A percentile compares a stretch with the other conserved stretches of the same genome.
These are phyloP conservation scores for Tuber brumale DNA, from an alignment of 495 filamentous ascomycete genomes.

Conservation along the genomic window DNA sequence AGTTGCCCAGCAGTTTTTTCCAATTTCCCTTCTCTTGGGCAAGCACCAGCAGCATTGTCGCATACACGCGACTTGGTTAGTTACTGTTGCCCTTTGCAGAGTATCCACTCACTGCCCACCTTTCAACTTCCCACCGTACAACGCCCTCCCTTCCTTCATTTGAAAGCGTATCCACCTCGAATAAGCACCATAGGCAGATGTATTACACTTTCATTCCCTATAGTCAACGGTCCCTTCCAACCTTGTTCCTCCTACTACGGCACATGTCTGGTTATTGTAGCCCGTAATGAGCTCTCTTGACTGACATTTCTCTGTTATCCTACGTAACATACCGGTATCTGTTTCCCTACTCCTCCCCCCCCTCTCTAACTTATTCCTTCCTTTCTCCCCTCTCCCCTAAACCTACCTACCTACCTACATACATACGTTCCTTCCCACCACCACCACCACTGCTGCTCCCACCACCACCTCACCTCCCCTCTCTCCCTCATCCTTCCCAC, in stretches of 20 bases:
- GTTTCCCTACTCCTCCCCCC: constrained; percentile 10
- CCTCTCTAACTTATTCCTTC: constrained; percentile 10
- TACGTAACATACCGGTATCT: constrained; percentile 10
- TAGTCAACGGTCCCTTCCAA: not conserved
- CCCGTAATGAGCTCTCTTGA: constrained; percentile 1
- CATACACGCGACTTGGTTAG: constrained; percentile 31
- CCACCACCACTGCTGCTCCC: constrained; percentile 9
- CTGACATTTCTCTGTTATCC: constrained; percentile 4
- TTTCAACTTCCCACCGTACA: constrained; percentile 1
- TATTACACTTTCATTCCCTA: constrained; percentile 1
- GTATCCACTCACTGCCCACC: constrained; percentile 15
- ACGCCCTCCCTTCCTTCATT: constrained; percentile 11
- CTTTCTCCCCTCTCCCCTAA: constrained; percentile 18
- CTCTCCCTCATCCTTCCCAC: constrained; percentile 24
- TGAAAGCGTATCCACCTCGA: constrained; percentile 11
- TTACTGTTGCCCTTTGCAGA: constrained; percentile 6
- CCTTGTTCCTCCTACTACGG: not conserved
- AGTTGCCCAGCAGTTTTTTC: not conserved
- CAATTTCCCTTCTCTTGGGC: not conserved
- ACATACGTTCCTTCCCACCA: constrained; percentile 13
- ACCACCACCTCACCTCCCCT: constrained; percentile 11
- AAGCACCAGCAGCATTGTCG: constrained; percentile 13
- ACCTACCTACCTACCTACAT: constrained; percentile 18
- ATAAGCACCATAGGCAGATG: constrained; percentile 22
- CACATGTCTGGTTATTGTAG: not conserved